phyloP scores from a whole-genome alignment of 2,329 filamentous ascomycete genomes.

The Talaromyces albobiverticillius region DNA sequence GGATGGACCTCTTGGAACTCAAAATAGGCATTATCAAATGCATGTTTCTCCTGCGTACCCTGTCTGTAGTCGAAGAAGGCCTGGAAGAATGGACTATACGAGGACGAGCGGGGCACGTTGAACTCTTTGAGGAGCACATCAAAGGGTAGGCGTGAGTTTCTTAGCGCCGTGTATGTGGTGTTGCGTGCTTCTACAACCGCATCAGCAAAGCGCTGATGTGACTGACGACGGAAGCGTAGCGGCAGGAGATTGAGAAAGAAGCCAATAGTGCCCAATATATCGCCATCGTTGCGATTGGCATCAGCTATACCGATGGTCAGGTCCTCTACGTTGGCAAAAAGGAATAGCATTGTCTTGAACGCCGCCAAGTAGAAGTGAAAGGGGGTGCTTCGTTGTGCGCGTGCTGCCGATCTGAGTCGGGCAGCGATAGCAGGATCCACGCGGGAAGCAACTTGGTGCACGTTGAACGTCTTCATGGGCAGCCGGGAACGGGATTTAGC shows the following conservation, averaged over 20 bases:
- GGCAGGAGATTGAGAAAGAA: constrained; percentile 51
- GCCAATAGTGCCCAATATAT: constrained; percentile 40
- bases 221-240: constrained; percentile 34
- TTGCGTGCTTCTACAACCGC: constrained; percentile 24
- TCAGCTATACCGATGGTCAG: constrained; percentile 51
- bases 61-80: constrained; percentile 48
- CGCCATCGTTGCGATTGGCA: constrained; percentile 36
- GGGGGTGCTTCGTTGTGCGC: background rate
- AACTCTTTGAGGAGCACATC: constrained; percentile 48
- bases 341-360: constrained; percentile 37
- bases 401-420: background rate
- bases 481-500: constrained; percentile 17
- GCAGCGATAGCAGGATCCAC: background rate
- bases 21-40: constrained; percentile 6
- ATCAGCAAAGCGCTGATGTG: constrained; percentile 28
- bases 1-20: constrained; percentile 14
- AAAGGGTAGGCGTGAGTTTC: constrained; percentile 48
- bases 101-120: constrained; percentile 36
- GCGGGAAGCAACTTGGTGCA: background rate
- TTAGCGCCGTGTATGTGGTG: constrained; percentile 36
- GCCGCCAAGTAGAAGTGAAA: constrained; percentile 48
- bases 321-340: constrained; percentile 34
- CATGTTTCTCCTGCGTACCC: constrained; percentile 20
- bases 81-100: constrained; percentile 51
- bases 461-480: background rate